Evolutionary conservation across 2,329 filamentous ascomycete species (phyloP).

Genomic region (Hypocreales sp.): DNA sequence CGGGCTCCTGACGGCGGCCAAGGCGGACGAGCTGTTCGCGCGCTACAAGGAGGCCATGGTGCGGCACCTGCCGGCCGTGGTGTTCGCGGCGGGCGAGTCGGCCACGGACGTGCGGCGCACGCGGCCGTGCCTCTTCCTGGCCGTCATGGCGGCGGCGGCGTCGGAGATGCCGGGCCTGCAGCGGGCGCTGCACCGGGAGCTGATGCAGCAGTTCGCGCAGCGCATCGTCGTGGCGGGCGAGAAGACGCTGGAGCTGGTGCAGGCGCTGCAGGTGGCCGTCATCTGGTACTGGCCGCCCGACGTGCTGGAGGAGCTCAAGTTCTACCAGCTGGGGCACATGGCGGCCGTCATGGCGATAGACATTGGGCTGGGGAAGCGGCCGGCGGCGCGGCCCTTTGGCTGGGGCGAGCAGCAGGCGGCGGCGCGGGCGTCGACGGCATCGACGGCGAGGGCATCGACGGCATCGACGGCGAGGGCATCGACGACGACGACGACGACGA

Average conservation of each 20-base stretch:
- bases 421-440: too few relatives aligned
- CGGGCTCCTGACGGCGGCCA: constrained; percentile 39
- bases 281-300: constrained; percentile 80
- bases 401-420: constrained; percentile 25
- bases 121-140: constrained; percentile 54
- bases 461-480: too few relatives aligned
- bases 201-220: constrained; percentile 60
- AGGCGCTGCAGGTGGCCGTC: constrained; percentile 59
- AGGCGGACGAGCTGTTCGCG: constrained; percentile 37
- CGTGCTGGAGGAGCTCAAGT: constrained; percentile 73
- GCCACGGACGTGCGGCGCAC: constrained; percentile 38
- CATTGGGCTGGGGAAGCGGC: constrained; percentile 50
- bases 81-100: constrained; percentile 39
- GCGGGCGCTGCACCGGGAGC: constrained; percentile 46
- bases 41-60: constrained; percentile 46
- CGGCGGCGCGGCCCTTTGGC: constrained; percentile 8
- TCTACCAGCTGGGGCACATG: constrained; percentile 75
- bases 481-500: too few relatives aligned
- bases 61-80: constrained; percentile 44
- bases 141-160: constrained; percentile 51
- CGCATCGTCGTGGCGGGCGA: constrained; percentile 59
- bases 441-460: too few relatives aligned
- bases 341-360: constrained; percentile 73
- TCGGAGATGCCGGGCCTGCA: constrained; percentile 42
- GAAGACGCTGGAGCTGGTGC: constrained; percentile 71